Evolutionary conservation across 176 grass and related monocot genomes (phyloP).

Genomic region (Metroxylon sagu): DNA sequence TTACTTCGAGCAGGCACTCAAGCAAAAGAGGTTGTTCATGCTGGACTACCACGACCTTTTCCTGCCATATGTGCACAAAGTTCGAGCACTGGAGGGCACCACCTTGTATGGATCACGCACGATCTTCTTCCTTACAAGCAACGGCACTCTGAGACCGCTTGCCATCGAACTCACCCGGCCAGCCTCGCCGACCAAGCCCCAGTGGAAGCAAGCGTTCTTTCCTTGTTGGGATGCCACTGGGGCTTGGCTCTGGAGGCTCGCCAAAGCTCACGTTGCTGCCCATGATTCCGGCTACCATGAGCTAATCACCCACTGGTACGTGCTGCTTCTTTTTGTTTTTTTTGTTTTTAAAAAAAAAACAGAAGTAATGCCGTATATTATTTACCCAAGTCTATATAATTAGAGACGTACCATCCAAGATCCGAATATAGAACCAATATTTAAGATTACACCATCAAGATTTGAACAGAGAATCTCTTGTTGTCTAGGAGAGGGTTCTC

Average conservation of each 20-base stretch:
- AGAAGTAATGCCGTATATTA: no score
- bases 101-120: constrained; percentile 76
- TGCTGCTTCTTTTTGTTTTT: background rate
- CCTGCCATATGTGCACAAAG: constrained; percentile 73
- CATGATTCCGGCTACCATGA: constrained; percentile 75
- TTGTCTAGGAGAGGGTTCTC: no score
- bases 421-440: no score
- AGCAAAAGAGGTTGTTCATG: constrained; percentile 63
- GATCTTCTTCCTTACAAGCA: constrained; percentile 56
- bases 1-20: constrained; percentile 28
- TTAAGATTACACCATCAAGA: no score
- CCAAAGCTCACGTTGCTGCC: constrained; percentile 72
- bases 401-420: no score
- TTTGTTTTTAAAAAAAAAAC: background rate
- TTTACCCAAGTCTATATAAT: no score
- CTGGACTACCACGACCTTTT: constrained; percentile 74
- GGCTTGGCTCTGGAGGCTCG: constrained; percentile 60
- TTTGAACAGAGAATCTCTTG: no score
- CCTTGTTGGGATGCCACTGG: constrained; percentile 42
- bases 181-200: constrained; percentile 23
- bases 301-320: constrained; percentile 66
- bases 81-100: constrained; percentile 38
- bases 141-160: constrained; percentile 52
- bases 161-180: constrained; percentile 80
- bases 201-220: constrained; percentile 58